These are phyloP conservation scores for Chrysanthemum seticuspe DNA, from an alignment of 129 eudicot genomes.

Conservation along the genomic window DNA sequence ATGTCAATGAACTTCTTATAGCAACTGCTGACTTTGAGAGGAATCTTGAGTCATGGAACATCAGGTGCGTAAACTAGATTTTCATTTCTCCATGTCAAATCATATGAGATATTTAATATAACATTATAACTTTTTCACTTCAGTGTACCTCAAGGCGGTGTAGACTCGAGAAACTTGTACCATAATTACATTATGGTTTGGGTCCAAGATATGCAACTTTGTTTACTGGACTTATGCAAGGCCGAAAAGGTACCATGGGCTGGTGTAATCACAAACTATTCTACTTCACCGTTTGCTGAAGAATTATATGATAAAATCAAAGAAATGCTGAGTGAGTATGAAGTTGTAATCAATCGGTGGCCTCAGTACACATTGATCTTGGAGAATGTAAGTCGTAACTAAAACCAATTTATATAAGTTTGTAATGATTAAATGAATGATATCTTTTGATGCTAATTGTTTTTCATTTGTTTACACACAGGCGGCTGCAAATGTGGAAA, in stretches of 20 bases:
- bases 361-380: constrained; percentile 76
- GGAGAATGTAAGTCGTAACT: constrained; percentile 69
- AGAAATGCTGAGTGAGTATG: constrained; percentile 66
- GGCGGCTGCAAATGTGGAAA: constrained; percentile 96
- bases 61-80: constrained; percentile 47
- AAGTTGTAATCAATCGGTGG: constrained; percentile 83
- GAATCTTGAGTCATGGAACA: constrained; percentile 84
- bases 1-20: constrained; percentile 81
- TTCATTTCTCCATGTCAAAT: constrained; percentile 6
- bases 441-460: no score
- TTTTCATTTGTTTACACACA: constrained; percentile 12
- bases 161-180: constrained; percentile 69
- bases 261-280: constrained; percentile 76
- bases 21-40: constrained; percentile 93
- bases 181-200: constrained; percentile 83
- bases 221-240: constrained; percentile 77
- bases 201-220: constrained; percentile 88
- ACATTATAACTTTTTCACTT: constrained; percentile 11
- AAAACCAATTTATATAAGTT: no score
- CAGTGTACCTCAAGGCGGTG: constrained; percentile 74
- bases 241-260: constrained; percentile 93
- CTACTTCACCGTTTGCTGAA: constrained; percentile 90
- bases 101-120: neutral
- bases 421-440: no score
- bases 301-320: constrained; percentile 63